Conservation (phyloP, 2,329 filamentous ascomycete genomes). For the Elsinoe arachidis region DNA sequence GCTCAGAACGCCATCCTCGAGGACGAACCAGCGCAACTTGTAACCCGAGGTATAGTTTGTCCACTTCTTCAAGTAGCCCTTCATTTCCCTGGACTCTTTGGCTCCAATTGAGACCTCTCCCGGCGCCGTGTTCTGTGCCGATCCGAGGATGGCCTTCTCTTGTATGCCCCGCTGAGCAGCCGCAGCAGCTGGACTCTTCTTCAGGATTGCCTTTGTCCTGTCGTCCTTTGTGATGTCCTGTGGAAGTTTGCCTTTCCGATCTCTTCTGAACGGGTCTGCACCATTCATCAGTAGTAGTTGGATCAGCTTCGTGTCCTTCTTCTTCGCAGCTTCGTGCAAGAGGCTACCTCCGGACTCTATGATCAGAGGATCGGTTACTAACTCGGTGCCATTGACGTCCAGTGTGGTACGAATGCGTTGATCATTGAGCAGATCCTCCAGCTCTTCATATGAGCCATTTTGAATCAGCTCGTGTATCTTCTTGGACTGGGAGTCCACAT, state of each 20-base stretch:
- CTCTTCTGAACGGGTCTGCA: slow-evolving; percentile 88
- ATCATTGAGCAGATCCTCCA: slow-evolving; percentile 77
- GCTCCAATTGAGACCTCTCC: slow-evolving; percentile 44
- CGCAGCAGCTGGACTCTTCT: slow-evolving; percentile 87
- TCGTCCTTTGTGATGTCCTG: slow-evolving; percentile 97
- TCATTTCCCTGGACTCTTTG: slow-evolving; percentile 92
- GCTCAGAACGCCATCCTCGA: slow-evolving; percentile 93
- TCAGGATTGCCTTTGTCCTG: slow-evolving; percentile 75
- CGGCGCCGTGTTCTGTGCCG: slow-evolving; percentile 29
- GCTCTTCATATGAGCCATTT: slow-evolving; percentile 61
- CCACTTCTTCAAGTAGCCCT: slow-evolving; percentile 98
- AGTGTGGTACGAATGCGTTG: slow-evolving; percentile 75
- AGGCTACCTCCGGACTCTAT: slow-evolving; percentile 80
- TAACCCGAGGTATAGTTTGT: slow-evolving; percentile 98
- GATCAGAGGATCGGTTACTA: slow-evolving; percentile 71
- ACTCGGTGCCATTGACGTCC: slow-evolving; percentile 86
- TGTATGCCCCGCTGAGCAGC: slow-evolving; percentile 92
- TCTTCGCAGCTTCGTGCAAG: slow-evolving; percentile 84
- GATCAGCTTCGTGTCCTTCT: slow-evolving; percentile 77
- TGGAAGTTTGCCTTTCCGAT: slow-evolving; percentile 88
- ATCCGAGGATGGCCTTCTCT: slow-evolving; percentile 89
- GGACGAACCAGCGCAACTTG: slow-evolving; percentile 93
- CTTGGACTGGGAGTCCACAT: slow-evolving; percentile 75
- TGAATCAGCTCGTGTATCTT: slow-evolving; percentile 74
- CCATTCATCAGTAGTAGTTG: slow-evolving; percentile 87